These are phyloP conservation scores for Hyaloscypha finlandica DNA, from an alignment of 495 filamentous ascomycete genomes.

Conservation along the genomic window DNA sequence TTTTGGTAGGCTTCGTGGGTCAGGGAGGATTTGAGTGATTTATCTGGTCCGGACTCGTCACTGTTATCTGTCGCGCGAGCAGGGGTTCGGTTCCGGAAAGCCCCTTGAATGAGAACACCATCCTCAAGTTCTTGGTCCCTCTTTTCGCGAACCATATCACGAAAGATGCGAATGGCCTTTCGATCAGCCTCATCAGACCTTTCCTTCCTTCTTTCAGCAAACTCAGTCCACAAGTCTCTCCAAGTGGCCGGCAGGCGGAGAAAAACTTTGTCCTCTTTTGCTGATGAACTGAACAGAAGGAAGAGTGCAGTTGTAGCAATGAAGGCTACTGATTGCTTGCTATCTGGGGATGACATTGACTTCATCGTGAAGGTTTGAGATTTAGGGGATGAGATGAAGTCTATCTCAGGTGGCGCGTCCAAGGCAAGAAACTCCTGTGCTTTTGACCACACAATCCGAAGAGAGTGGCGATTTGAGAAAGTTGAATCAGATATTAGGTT, in stretches of 20 bases:
- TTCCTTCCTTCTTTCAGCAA: constrained; percentile 66
- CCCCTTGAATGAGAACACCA: constrained; percentile 71
- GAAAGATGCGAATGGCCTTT: constrained; percentile 58
- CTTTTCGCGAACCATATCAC: constrained; percentile 59
- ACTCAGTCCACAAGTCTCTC: constrained; percentile 84
- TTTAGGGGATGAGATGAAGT: constrained; percentile 42
- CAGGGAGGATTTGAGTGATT: constrained; percentile 34
- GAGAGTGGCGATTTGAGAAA: constrained; percentile 71
- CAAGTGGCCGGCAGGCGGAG: constrained; percentile 75
- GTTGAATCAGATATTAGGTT: constrained; percentile 67
- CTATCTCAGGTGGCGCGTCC: constrained; percentile 42
- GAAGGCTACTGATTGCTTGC: constrained; percentile 82
- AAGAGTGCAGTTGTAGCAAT: constrained; percentile 82
- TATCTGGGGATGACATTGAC: constrained; percentile 69
- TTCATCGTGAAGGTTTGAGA: constrained; percentile 68
- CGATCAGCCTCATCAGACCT: constrained; percentile 71
- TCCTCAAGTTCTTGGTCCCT: constrained; percentile 63
- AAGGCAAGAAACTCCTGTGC: constrained; percentile 58
- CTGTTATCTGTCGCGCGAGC: constrained; percentile 47
- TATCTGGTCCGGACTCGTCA: constrained; percentile 44
- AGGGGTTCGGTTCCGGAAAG: constrained; percentile 65
- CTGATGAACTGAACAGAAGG: constrained; percentile 70
- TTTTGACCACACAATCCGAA: constrained; percentile 81
- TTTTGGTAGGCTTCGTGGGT: constrained; percentile 53
- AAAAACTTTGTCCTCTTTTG: constrained; percentile 84